Conservation (phyloP, 1,139 yeast genomes). For the Taphrina deformans region DNA sequence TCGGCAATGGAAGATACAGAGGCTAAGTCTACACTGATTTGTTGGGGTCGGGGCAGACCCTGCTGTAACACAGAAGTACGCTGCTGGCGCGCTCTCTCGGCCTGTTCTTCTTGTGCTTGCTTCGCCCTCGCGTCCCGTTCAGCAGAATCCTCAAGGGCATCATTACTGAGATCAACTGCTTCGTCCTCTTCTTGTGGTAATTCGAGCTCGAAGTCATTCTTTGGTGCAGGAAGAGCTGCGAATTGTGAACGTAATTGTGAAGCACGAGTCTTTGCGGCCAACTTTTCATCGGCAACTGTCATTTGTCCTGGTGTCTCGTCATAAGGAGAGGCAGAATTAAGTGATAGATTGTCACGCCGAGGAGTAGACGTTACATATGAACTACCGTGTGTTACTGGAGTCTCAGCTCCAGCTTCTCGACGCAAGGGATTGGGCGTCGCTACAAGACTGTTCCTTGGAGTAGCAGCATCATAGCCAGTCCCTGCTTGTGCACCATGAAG, state of each 20-base stretch:
- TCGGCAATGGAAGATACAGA: no score
- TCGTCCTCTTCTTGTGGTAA: constrained; percentile 46
- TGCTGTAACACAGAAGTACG: constrained; percentile 56
- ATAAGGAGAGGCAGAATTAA: constrained; percentile 25
- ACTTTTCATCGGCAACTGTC: background rate
- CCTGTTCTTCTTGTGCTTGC: constrained; percentile 41
- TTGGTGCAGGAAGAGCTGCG: constrained; percentile 54
- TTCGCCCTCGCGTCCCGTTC: constrained; percentile 44
- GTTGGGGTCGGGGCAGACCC: constrained; percentile 55
- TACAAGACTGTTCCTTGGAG: constrained; percentile 31
- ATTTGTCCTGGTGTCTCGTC: constrained; percentile 35
- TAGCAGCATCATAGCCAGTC: constrained; percentile 35
- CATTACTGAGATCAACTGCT: constrained; percentile 36
- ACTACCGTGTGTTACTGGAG: background rate
- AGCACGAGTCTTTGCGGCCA: background rate
- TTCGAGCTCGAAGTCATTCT: constrained; percentile 59
- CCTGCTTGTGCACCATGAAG: constrained; percentile 37
- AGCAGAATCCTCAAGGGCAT: constrained; percentile 46
- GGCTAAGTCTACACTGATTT: constrained; percentile 39
- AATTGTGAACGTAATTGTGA: constrained; percentile 45
- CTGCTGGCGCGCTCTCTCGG: constrained; percentile 44
- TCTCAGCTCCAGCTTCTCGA: background rate
- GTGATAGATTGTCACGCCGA: constrained; percentile 31
- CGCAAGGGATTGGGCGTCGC: constrained; percentile 41
- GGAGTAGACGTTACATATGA: constrained; percentile 30